A percentile compares a stretch with the other conserved stretches of the same genome.
phyloP scores from a whole-genome alignment of 2,329 filamentous ascomycete genomes.

The Microsporum canis region DNA sequence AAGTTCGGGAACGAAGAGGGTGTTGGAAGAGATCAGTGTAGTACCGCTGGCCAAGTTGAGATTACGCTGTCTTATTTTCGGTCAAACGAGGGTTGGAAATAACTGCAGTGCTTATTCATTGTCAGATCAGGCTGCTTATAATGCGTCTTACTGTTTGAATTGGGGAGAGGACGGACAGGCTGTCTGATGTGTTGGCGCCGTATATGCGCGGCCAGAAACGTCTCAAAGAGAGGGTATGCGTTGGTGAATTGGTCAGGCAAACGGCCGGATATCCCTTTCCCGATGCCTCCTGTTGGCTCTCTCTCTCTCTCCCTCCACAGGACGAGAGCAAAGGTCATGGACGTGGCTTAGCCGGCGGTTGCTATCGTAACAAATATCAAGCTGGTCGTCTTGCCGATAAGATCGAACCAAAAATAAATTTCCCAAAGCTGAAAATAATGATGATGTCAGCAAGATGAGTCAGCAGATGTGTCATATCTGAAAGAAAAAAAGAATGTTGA shows the following conservation, averaged over 20 bases:
- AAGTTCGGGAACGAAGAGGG: neutral
- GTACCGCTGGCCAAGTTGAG: neutral
- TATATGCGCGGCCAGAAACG: neutral
- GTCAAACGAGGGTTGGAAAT: slow-evolving; percentile 10
- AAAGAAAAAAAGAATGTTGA: neutral
- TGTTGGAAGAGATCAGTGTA: neutral
- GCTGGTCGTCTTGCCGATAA: neutral
- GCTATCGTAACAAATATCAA: no score
- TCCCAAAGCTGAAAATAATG: neutral
- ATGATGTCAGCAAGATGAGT: slow-evolving; percentile 1
- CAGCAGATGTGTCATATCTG: neutral
- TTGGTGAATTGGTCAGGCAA: neutral
- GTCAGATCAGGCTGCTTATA: slow-evolving; percentile 1
- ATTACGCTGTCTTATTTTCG: neutral
- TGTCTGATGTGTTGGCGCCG: neutral
- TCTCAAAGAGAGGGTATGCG: neutral
- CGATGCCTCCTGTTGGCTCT: neutral
- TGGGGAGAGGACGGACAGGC: neutral
- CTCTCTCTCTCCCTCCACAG: neutral
- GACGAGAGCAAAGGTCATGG: neutral
- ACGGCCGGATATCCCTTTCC: neutral
- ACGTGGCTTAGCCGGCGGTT: neutral
- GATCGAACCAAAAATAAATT: slow-evolving; percentile 9
- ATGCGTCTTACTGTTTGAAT: slow-evolving; percentile 15
- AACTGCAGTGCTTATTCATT: slow-evolving; percentile 11